Evolutionary conservation across 2,329 filamentous ascomycete genomes (phyloP), one percentile per base, ranked within the genome.

Genomic region (Ascochyta fabae): DNA sequence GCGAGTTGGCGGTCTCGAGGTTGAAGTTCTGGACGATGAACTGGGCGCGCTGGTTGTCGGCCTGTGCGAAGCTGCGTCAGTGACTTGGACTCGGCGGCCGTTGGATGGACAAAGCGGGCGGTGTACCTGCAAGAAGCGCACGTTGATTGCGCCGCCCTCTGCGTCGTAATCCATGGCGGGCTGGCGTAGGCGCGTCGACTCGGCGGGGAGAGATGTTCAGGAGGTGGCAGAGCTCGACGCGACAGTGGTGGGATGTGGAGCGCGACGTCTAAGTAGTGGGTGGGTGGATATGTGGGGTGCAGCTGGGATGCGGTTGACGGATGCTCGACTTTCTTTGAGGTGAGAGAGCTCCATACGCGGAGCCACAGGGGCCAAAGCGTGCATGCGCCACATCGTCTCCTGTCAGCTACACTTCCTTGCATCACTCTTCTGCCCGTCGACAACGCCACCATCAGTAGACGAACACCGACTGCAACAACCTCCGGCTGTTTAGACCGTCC

Each of bases 21-120:
- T 96, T 92, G 69, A 94, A 91, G 74, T 92, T 92, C 70, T 86
- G 89, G 54, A 99, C 86, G 77, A 95, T 88, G 81, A 98, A 98
- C 79, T 96, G 89, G 75, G 96, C 92, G 70, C 90, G 88, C 68
- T 88, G 86, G 61, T 81, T 81, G 73, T 93, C 91, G 62, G 90
- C 90, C 92, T 96, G 51, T 31, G 47, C 45, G 56, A 48, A 48
- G 59, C 58, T 55, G 41, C 59, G 65, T 72, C 62, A 71, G 67
- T 56, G 44, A 40, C 27, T 27, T 38, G 29, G 12, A 23, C 48
- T 22, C 46, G 43, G 33, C 55, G 29, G 46, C 35, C 34, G 54
- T 46, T 43, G 58, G 8, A 8, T 26, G 5, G 24, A 59, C 56
- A 65, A 58, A 61, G 61, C 58, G 59, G 61, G 62, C 56, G 48